Evolutionary conservation across 176 grass and related monocot species (phyloP), one percentile per base, ranked within the genome.

Genomic region (Carex littledalei): DNA sequence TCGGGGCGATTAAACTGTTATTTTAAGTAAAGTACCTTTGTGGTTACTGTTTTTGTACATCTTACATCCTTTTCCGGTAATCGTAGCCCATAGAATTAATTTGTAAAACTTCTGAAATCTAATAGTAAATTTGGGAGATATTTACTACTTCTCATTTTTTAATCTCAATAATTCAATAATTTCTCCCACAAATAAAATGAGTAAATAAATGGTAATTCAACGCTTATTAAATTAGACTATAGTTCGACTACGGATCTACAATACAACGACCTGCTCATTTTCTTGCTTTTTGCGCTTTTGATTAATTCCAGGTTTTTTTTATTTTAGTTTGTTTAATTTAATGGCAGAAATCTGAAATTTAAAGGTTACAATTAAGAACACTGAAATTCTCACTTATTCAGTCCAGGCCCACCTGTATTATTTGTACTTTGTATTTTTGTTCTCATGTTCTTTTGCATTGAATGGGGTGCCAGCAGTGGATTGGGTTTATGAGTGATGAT

Each of bases 21-120:
- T 75, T 75, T 75, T 16, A 75, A 76, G 72, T 76, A 76, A 76
- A 76, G 43, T 52, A 7, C 8, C n/a, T n/a, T 12, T 74, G 7
- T 50, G 9, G 2, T 57, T 78, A 11, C 74, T 78, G 74, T 78
- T 55, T 78, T 34, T 52, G n/a, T 24, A 74, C 70, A 74, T 52
- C 45, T 74, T 45, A 26, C 34, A 47, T 74, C 43, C n/a, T 74
- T 74, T 74, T 74, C 1, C 4, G 70, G 8, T 50, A 74, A 74
- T 18, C 22, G 41, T 74, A 50, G 9, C 2, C 2, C 34, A 35
- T 35, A 74, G 1, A 74, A 22, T 50, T 49, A 50, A 41, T 74
- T 73, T 11, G 17, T 73, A 12, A 1, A 68, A 37, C 31, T 49
- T 45, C 14, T 77, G 73, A 77, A 77, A 52, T 8, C 52, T 54